Conservation (phyloP, 1,284 basidiomycete genomes). For the Trichosporon coremiiforme region DNA sequence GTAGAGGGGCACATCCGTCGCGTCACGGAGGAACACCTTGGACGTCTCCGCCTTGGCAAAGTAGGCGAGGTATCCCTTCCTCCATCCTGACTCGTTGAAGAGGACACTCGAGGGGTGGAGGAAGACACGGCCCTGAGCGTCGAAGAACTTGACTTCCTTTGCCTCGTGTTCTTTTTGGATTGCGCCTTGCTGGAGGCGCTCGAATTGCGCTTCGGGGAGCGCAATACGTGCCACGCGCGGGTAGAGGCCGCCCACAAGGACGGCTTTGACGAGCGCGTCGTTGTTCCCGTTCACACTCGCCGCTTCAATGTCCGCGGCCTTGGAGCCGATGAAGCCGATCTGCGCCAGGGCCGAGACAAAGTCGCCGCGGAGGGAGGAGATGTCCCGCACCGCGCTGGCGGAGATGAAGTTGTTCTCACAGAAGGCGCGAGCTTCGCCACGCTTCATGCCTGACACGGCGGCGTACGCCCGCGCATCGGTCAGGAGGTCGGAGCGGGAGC, state of each 20-base stretch:
- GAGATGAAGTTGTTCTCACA: conserved; percentile 91
- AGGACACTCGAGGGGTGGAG: conserved; percentile 79
- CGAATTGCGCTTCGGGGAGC: conserved; percentile 77
- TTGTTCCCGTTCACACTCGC: conserved; percentile 63
- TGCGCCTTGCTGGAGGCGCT: conserved; percentile 75
- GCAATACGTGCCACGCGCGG: conserved; percentile 74
- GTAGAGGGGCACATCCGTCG: conserved; percentile 85
- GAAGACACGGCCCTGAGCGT: conserved; percentile 58
- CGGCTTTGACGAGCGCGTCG: conserved; percentile 73
- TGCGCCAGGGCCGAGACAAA: conserved; percentile 72
- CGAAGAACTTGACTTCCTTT: conserved; percentile 77
- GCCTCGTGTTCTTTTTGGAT: conserved; percentile 79
- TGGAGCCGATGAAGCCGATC: conserved; percentile 67
- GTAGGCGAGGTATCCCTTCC: conserved; percentile 75
- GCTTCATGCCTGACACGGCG: conserved; percentile 63
- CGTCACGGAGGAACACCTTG: conserved; percentile 84
- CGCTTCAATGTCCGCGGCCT: conserved; percentile 59
- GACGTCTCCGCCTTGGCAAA: conserved; percentile 81
- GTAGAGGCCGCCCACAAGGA: conserved; percentile 80
- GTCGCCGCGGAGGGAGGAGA: conserved; percentile 75
- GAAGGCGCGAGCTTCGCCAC: conserved; percentile 57
- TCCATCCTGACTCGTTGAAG: conserved; percentile 73
- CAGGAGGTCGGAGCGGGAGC: conserved; percentile 79
- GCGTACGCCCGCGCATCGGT: conserved; percentile 79
- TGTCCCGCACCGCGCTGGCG: conserved; percentile 71